Conservation (phyloP, 306 rosid genomes). For the Cyclanthera cordifolia region DNA sequence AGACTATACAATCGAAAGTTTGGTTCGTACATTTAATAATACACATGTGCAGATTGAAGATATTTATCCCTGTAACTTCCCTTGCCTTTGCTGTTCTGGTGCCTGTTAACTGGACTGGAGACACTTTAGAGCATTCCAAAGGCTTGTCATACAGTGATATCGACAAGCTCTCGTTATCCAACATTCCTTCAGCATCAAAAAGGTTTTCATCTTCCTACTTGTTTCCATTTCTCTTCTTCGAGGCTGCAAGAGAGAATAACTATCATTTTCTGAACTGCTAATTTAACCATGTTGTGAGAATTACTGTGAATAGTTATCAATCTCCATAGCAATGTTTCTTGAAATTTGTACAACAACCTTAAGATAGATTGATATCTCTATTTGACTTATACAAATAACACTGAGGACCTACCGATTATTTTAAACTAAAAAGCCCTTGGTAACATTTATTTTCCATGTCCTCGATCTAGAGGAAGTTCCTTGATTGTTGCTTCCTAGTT, state of each 20-base stretch:
- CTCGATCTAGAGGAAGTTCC: background rate
- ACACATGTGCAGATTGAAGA: slow-evolving; percentile 45
- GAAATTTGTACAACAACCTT: background rate
- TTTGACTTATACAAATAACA: background rate
- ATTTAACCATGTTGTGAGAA: background rate
- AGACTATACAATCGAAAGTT: background rate
- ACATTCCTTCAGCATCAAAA: slow-evolving; percentile 55
- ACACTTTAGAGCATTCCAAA: slow-evolving; percentile 31
- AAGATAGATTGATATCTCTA: background rate
- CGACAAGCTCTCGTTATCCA: slow-evolving; percentile 84
- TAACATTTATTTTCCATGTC: background rate
- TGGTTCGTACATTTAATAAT: background rate
- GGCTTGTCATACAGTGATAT: slow-evolving; percentile 45
- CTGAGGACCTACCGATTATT: background rate
- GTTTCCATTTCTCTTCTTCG: background rate
- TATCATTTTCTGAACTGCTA: background rate
- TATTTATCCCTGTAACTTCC: slow-evolving; percentile 52
- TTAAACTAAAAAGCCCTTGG: background rate
- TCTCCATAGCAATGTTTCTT: background rate
- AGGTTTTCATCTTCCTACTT: slow-evolving; percentile 26
- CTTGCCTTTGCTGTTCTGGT: slow-evolving; percentile 59
- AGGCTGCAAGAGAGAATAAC: background rate
- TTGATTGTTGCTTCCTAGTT: background rate
- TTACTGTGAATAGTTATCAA: background rate
- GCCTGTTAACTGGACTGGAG: slow-evolving; percentile 69